These are phyloP conservation scores for Microstegium vimineum DNA, from an alignment of 176 grass and related monocot genomes.

Conservation along the genomic window DNA sequence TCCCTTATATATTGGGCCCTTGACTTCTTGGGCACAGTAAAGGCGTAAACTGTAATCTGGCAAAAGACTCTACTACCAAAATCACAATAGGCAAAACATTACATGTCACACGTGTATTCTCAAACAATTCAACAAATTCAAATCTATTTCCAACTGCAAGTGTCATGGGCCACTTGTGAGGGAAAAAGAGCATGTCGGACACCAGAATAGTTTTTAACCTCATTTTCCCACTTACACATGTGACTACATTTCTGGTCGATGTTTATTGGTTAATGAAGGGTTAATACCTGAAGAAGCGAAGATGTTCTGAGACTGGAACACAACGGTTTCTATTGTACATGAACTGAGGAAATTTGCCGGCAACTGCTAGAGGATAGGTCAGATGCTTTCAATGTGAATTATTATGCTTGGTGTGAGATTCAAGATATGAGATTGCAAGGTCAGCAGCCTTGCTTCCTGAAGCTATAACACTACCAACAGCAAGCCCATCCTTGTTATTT, in stretches of 20 bases:
- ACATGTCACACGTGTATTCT: neutral
- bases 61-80: neutral
- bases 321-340: neutral
- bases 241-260: neutral
- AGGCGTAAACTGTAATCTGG: neutral
- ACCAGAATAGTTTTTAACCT: neutral
- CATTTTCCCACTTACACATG: neutral
- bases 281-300: neutral
- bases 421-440: constrained; percentile 66
- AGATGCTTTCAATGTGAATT: constrained; percentile 25
- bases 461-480: constrained; percentile 84
- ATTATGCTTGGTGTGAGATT: constrained; percentile 27
- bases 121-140: constrained; percentile 1
- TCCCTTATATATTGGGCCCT: neutral
- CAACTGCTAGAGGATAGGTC: constrained; percentile 8
- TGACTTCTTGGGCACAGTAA: neutral
- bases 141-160: constrained; percentile 4
- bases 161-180: neutral
- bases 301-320: neutral
- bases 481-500: constrained; percentile 91
- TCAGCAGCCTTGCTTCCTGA: constrained; percentile 87
- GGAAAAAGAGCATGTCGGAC: neutral
- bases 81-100: neutral
- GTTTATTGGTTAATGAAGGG: neutral
- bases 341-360: neutral